Percentiles rank a stretch among this genome's conserved stretches.
phyloP scores from a whole-genome alignment of 495 filamentous ascomycete species.

The Copromyces sp. region DNA sequence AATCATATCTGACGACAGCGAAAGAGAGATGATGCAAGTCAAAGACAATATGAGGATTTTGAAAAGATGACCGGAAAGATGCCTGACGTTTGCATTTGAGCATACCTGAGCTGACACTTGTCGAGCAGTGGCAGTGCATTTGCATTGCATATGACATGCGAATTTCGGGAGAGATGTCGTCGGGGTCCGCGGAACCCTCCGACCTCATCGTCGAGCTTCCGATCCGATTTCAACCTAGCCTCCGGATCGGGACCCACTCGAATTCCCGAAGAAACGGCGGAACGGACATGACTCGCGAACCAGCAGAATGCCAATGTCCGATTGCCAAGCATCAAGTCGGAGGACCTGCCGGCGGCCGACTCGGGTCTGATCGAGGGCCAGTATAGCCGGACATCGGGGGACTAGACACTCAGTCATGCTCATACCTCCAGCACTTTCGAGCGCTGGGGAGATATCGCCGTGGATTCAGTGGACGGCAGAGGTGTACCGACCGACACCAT shows the following conservation, averaged over 20 bases:
- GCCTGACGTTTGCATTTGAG: not conserved
- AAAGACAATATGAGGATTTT: not conserved
- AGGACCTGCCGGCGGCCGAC: not conserved
- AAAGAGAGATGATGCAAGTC: not conserved
- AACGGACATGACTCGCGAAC: not conserved
- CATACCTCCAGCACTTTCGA: not conserved
- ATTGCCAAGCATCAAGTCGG: not conserved
- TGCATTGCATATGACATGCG: not conserved
- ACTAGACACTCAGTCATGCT: not conserved
- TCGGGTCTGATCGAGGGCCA: not conserved
- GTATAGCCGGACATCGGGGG: not conserved
- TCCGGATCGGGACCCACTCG: not conserved
- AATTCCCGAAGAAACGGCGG: not conserved
- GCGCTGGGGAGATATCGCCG: not conserved
- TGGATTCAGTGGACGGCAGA: not conserved
- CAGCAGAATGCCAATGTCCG: not conserved
- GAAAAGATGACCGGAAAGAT: not conserved
- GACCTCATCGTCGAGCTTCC: not conserved
- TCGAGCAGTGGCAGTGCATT: not conserved
- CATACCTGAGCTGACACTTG: not conserved
- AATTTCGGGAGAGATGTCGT: not conserved
- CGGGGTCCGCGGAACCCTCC: not conserved
- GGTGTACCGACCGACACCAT: not conserved
- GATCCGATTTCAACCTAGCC: not conserved
- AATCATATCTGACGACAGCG: not conserved